Base-by-base conservation (phyloP, 169 alveolate genomes). In the Babesia microti region DNA sequence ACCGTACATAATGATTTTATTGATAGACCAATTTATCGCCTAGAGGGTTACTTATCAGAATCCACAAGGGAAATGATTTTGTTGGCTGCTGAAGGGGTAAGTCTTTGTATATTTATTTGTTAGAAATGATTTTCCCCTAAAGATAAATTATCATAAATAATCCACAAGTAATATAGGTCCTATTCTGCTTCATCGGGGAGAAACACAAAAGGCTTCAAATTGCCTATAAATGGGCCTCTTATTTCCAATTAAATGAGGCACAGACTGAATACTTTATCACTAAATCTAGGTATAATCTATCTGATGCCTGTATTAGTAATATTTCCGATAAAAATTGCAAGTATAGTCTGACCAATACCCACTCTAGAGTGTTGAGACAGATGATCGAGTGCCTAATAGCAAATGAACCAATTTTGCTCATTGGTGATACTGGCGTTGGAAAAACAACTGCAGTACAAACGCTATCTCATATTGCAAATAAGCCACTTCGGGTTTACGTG, bases 371-470 rank as follows among this genome's bases (percentile, higher is more conserved):
- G 29, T 36, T 90, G 46, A 82, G 74, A 60, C 84, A 86, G 58
- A 51, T 91, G 18, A 72, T 65, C 36, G 68, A 72, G 14, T 66
- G 90, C 7, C 72, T 84, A 32, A 45, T 59, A 30, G 75, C 83
- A 60, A 81, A 87, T 36, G 99, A 94, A 67, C 94, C 97, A 12
- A 89, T 93, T 32, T 70, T 96, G 49, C 67, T 96, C 32, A 94
- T 94, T 35, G 99, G 99, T 7, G 99, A 95, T 60, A 95, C 99
- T 0, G 99, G 99, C 2, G 88, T 96, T 6, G 99, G 99, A 18
- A 94, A 94, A 67, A 94, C 99, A 1, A 84, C 97, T 19, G 75
- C 90, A 18, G 88, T 95, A 17, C 96, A 93, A 63, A 75, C 84
- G 49, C 52, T 91, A 24, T 91, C 97, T 9, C 79, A 81, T 39